Evolutionary conservation across 208 protist genomes (phyloP), one percentile per base, ranked within the genome.

Genomic region (Trypanosoma avium): DNA sequence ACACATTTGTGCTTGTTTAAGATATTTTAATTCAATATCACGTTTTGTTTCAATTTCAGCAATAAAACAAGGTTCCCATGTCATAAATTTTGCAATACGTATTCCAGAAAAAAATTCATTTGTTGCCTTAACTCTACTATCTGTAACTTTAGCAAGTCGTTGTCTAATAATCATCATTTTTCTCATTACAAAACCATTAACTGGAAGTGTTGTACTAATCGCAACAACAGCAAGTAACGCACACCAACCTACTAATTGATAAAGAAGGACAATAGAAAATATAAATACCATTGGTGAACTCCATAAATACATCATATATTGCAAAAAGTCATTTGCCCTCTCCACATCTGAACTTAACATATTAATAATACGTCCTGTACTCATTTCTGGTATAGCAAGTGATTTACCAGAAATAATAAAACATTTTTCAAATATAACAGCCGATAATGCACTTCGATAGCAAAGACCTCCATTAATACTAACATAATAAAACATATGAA

Each of bases 21-120:
- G 65, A 38, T 62, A 65, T 21, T 52, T 26, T 15, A 90, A 19
- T 60, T 87, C 72, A 24, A 45, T 45, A 22, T 60, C 40, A 35
- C 82, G 61, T 15, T 73, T 67, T 24, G 29, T 48, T n/a, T 70
- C 42, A 42, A 88, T 58, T 13, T 33, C 19, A 12, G 38, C 26
- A 13, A 61, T 22, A 40, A 94, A 86, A 32, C 30, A 40, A 40
- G 77, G 40, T 64, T 96, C 91, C 86, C 88, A 95, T 17, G 66
- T 78, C 69, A 86, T 95, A 3, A 88, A 69, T 70, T 97, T 97
- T 33, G 95, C 81, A 22, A 97, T 70, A 29, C 85, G 71, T 5
- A 97, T 97, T 3, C 79, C 79, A 42, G 73, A 72, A 13, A 97
- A 53, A 17, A 94, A 70, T 60, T 97, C 90, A 60, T 90, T 93